Base-by-base conservation (phyloP, 225 moss, liverwort and hornwort genomes). In the Marchantia paleacea region DNA sequence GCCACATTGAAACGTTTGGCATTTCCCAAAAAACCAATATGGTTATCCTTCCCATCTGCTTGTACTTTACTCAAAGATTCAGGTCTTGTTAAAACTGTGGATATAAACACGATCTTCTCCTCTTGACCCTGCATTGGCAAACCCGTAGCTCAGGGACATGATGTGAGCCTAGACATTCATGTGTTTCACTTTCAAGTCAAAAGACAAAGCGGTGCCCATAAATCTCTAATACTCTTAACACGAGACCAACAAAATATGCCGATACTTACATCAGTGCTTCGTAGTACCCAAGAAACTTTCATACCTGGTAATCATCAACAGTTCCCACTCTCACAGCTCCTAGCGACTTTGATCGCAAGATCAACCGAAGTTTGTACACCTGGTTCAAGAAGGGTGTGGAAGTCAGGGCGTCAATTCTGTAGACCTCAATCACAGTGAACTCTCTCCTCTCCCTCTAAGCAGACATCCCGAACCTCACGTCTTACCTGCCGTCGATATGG, bases 1-100 rank as follows among this genome's bases (percentile, higher is more conserved):
- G 91, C 91, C 64, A 92, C 90, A 79, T 89, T 92, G 76, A 90
- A 89, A 25, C 90, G 88, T 82, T 92, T 92, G 29, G 90, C 90
- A 82, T 92, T 92, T 76, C 90, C 82, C 12, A 92, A 52, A 60
- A 92, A 92, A 19, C 91, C 91, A 60, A 92, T 83, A 55, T 83
- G 82, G 52, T 84, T 80, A 75, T 87, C 83, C 39, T 83, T 81
- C 61, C 83, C 89, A 62, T 81, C 85, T 70, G 83, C 78, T 79
- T 83, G 77, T 39, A 82, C 84, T 78, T 75, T 77, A 70, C 69
- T 83, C 28, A 88, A 70, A 30, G 91, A 87, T 11, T 90, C 90
- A 19, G 88, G 90, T 26, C 87, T 83, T 30, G 91, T 92, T 70
- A 92, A 83, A 72, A 92, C 91, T 19, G 91, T 89, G 49, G 91